A percentile compares a stretch with the other conserved stretches of the same genome.
Conservation (phyloP, 2,329 filamentous ascomycete genomes). For the Phyllosticta ampelicida region DNA sequence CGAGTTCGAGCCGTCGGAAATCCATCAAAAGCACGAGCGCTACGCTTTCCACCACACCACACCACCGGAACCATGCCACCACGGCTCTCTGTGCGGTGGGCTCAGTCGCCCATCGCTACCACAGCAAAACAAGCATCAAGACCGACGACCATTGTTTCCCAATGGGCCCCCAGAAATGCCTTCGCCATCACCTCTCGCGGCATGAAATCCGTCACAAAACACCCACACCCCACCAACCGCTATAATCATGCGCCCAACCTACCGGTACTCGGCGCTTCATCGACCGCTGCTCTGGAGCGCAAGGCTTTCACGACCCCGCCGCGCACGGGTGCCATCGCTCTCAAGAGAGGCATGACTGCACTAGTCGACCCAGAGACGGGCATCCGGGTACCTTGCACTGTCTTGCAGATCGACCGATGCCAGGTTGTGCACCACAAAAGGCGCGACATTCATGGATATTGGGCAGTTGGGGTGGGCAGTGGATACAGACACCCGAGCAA, state of each 20-base stretch:
- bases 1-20: conserved; percentile 1
- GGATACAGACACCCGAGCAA: conserved; percentile 66
- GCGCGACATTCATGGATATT: conserved; percentile 72
- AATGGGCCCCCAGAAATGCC: conserved; percentile 4
- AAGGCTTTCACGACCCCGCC: conserved; percentile 48
- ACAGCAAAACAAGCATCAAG: neutral
- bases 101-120: neutral
- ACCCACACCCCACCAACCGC: conserved; percentile 20
- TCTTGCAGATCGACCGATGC: conserved; percentile 85
- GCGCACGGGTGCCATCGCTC: conserved; percentile 71
- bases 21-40: neutral
- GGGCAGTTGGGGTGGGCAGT: conserved; percentile 78
- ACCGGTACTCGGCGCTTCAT: conserved; percentile 43
- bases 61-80: conserved; percentile 2
- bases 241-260: conserved; percentile 44
- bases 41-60: neutral
- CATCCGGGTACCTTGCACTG: conserved; percentile 72
- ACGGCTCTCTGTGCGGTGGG: neutral
- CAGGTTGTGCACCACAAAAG: conserved; percentile 86
- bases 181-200: conserved; percentile 1
- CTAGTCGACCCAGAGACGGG: conserved; percentile 69
- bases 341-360: conserved; percentile 94
- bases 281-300: conserved; percentile 48
- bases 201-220: conserved; percentile 4
- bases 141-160: neutral